Conservation (phyloP, 2,329 filamentous ascomycete species). For the Arthroderma uncinatum region DNA sequence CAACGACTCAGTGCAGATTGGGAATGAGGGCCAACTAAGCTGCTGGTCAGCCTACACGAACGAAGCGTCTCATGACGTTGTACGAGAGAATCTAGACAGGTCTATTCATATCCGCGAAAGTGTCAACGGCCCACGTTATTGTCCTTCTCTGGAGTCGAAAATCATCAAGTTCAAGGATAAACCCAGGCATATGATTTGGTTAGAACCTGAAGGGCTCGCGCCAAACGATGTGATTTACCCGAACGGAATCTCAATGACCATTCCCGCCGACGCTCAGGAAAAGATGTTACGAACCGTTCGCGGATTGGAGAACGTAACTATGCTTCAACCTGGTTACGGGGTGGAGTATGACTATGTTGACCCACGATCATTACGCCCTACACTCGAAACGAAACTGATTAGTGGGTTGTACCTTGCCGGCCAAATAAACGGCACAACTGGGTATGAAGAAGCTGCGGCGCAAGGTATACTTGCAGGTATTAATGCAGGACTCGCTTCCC, state of each 20-base stretch:
- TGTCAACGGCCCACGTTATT: constrained; percentile 88
- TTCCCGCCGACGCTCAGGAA: constrained; percentile 78
- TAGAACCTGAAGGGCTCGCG: constrained; percentile 90
- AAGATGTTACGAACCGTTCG: constrained; percentile 71
- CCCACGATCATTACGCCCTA: constrained; percentile 73
- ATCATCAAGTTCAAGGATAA: constrained; percentile 78
- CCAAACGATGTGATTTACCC: constrained; percentile 78
- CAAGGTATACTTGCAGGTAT: constrained; percentile 88
- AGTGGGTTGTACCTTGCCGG: constrained; percentile 81
- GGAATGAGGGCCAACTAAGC: constrained; percentile 59
- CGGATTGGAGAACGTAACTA: constrained; percentile 78
- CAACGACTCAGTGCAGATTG: constrained; percentile 63
- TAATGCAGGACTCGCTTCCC: constrained; percentile 76
- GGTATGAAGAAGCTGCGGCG: constrained; percentile 92
- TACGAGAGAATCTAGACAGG: constrained; percentile 83
- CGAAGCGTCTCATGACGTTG: constrained; percentile 65
- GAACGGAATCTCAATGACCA: constrained; percentile 94
- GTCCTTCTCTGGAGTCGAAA: constrained; percentile 90
- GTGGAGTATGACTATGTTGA: constrained; percentile 99
- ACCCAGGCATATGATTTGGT: constrained; percentile 78
- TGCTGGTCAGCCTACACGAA: constrained; percentile 88
- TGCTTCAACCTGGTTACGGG: constrained; percentile 92
- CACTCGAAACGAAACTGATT: constrained; percentile 88
- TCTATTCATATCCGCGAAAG: constrained; percentile 94
- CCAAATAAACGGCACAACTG: constrained; percentile 96